These are phyloP conservation scores for Fusarium agapanthi DNA, from an alignment of 2,329 filamentous ascomycete species.

Conservation along the genomic window DNA sequence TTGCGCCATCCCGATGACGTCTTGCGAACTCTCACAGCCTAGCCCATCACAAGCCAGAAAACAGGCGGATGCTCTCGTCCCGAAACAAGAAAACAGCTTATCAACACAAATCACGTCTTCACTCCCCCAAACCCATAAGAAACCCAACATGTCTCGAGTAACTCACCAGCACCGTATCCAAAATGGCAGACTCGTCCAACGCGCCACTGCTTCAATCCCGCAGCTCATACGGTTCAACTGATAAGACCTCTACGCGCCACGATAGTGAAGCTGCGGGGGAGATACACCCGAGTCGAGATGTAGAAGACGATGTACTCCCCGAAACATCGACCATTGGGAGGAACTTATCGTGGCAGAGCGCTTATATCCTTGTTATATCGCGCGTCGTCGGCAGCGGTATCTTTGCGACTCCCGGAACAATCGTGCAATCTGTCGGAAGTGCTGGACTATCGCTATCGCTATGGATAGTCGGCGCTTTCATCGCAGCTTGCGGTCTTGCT, in stretches of 20 bases:
- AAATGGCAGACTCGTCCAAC: conserved; percentile 6
- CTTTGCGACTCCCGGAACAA: conserved; percentile 75
- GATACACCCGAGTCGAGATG: conserved; percentile 19
- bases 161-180: background rate
- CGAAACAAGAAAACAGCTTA: background rate
- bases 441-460: conserved; percentile 68
- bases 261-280: conserved; percentile 6
- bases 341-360: conserved; percentile 68
- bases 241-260: background rate
- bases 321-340: conserved; percentile 67
- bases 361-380: conserved; percentile 73
- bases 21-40: conserved; percentile 22
- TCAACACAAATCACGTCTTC: conserved; percentile 12
- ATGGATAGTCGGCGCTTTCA: conserved; percentile 69
- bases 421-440: conserved; percentile 72
- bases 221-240: background rate
- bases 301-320: conserved; percentile 68
- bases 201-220: conserved; percentile 19
- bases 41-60: conserved; percentile 21
- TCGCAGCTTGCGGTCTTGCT: conserved; percentile 68
- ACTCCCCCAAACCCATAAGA: background rate
- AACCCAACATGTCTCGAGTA: background rate
- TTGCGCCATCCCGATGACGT: conserved; percentile 37
- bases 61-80: conserved; percentile 1
- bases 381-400: conserved; percentile 76